Evolutionary conservation across 2,329 filamentous ascomycete genomes (phyloP).

Genomic region (Epicoccum sorghinum): DNA sequence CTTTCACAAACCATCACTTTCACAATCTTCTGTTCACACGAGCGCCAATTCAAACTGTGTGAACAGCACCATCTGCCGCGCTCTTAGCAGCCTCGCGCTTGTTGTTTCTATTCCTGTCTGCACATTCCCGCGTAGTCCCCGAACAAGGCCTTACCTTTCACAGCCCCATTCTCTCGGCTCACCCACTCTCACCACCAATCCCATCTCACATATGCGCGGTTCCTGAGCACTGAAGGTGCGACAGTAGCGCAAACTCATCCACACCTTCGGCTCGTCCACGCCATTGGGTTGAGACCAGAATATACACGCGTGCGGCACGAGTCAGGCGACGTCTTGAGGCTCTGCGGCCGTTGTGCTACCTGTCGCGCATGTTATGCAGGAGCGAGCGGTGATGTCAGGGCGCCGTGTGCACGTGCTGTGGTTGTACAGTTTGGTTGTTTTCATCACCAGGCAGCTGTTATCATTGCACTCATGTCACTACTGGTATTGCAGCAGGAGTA

Average conservation of each 20-base stretch:
- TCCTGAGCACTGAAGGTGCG: slow-evolving; percentile 2
- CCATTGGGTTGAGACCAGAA: neutral
- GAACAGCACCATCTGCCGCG: neutral
- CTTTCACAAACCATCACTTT: no score
- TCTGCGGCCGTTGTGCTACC: slow-evolving; percentile 16
- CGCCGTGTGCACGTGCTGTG: no score
- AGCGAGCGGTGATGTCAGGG: no score
- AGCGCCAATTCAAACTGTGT: neutral
- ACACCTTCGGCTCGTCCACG: neutral
- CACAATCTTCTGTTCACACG: no score
- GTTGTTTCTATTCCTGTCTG: slow-evolving; percentile 12
- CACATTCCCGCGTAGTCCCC: slow-evolving; percentile 14
- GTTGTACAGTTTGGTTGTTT: no score
- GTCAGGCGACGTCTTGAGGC: slow-evolving; percentile 11
- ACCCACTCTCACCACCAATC: neutral
- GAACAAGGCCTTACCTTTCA: slow-evolving; percentile 9
- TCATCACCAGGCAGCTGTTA: no score
- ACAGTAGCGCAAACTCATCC: slow-evolving; percentile 2
- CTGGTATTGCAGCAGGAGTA: no score
- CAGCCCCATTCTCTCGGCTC: slow-evolving; percentile 3
- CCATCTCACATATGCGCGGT: slow-evolving; percentile 1
- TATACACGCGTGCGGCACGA: neutral
- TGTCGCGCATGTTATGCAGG: slow-evolving; percentile 2
- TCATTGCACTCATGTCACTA: no score
- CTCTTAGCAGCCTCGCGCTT: slow-evolving; percentile 3